Percentiles rank a stretch among this genome's conserved stretches.
These are phyloP conservation scores for Anisodus acutangulus DNA, from an alignment of 257 asterid species.

Conservation along the genomic window DNA sequence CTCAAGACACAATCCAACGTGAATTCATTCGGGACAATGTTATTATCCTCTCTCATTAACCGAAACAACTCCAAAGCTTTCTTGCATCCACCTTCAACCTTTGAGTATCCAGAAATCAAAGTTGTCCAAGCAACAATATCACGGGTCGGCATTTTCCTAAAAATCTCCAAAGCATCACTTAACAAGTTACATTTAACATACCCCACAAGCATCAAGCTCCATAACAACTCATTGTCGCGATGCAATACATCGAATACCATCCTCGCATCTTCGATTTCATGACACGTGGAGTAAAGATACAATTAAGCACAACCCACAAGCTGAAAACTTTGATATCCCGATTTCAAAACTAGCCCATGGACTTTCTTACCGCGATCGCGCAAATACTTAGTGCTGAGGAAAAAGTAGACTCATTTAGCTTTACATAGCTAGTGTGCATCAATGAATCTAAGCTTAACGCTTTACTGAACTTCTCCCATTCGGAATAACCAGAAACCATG, in stretches of 20 bases:
- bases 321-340: constrained; percentile 49
- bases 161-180: constrained; percentile 58
- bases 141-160: constrained; percentile 59
- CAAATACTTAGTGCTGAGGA: constrained; percentile 58
- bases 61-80: constrained; percentile 66
- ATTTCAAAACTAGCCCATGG: constrained; percentile 67
- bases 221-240: constrained; percentile 55
- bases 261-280: constrained; percentile 52
- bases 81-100: constrained; percentile 54
- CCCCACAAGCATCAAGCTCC: constrained; percentile 77
- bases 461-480: constrained; percentile 44
- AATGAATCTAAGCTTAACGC: constrained; percentile 49
- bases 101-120: constrained; percentile 73
- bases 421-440: constrained; percentile 56
- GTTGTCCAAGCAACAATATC: constrained; percentile 84
- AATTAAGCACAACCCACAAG: constrained; percentile 68
- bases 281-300: constrained; percentile 54
- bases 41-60: constrained; percentile 54
- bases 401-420: constrained; percentile 62
- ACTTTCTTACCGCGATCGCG: constrained; percentile 60
- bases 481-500: constrained; percentile 71
- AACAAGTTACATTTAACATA: constrained; percentile 63
- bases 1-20: constrained; percentile 70
- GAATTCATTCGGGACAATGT: constrained; percentile 74
- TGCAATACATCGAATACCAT: constrained; percentile 60